These are phyloP conservation scores for Suillus discolor DNA, from an alignment of 768 basidiomycete genomes.

Conservation along the genomic window DNA sequence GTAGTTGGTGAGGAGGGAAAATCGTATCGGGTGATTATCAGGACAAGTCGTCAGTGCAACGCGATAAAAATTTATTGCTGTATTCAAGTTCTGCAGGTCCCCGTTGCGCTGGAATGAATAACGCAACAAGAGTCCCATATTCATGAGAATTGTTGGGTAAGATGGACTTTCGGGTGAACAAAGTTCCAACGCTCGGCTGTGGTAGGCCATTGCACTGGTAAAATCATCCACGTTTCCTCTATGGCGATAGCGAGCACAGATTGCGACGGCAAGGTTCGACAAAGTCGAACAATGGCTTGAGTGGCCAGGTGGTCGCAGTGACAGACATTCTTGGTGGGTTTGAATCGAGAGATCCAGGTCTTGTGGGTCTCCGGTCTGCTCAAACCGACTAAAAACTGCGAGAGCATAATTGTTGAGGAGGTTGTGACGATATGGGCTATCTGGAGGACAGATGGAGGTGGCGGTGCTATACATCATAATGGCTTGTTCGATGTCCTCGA, in stretches of 20 bases:
- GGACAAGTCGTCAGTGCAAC: constrained; percentile 20
- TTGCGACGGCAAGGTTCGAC: constrained; percentile 23
- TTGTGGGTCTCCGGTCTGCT: constrained; percentile 12
- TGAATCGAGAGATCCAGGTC: constrained; percentile 23
- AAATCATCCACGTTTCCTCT: constrained; percentile 27
- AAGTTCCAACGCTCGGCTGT: constrained; percentile 20
- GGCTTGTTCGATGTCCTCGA: constrained; percentile 21
- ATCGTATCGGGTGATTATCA: constrained; percentile 17
- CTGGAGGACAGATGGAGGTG: constrained; percentile 8
- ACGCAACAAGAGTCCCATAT: constrained; percentile 14
- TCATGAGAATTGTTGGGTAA: constrained; percentile 14
- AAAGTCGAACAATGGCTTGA: constrained; percentile 14
- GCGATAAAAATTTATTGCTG: constrained; percentile 21
- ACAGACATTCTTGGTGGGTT: constrained; percentile 19
- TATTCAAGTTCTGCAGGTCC: constrained; percentile 18
- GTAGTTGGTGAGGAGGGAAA: constrained; percentile 23
- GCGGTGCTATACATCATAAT: constrained; percentile 17
- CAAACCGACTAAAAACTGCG: constrained; percentile 22
- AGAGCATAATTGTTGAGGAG: constrained; percentile 25
- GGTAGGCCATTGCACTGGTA: constrained; percentile 17
- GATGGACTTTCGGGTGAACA: constrained; percentile 18
- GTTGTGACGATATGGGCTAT: constrained; percentile 18
- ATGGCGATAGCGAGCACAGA: constrained; percentile 25
- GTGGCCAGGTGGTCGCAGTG: constrained; percentile 25
- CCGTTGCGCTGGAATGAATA: constrained; percentile 18